Evolutionary conservation across 768 basidiomycete species (phyloP), one percentile per base, ranked within the genome.

Genomic region (Clathrus columnatus): DNA sequence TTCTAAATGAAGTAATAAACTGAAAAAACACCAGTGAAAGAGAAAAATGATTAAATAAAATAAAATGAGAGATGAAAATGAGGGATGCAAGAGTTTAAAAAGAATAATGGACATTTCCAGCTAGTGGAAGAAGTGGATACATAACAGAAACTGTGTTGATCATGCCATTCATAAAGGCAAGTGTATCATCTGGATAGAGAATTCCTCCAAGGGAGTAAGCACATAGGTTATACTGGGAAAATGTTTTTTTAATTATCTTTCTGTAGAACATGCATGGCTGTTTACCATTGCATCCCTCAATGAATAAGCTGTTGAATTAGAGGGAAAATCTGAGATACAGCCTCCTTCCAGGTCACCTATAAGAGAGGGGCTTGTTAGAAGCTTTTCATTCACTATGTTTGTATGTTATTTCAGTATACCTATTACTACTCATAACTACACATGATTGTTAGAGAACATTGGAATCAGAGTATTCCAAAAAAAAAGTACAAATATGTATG

Each of bases 271-370:
- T 26, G 48, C n/a, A 6, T 49, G 7, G 7, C n/a, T 21, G 14
- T 30, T 49, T 49, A 26, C 48, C 48, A 56, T 32, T 1, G 26
- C 45, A 7, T 54, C 41, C 8, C 42, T 23, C 18, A 45, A 45
- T 20, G 23, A 42, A 30, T 54, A 54, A 1, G 53, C 53, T 46
- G 53, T 54, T 4, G 17, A 20, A 26, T 47, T 27, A 43, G 11
- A 23, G 18, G 53, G 44, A 6, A 54, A 23, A 2, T 54, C 54
- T 16, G 16, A 18, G 20, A 50, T 50, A 6, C 27, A 28, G 23
- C 47, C 47, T 4, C 23, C 54, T 30, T 56, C 54, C 17, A 56
- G 54, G 21, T 28, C 54, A 20, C 24, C 54, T 56, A 29, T 8
- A 44, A 17, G 27, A 17, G 26, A 20, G 18, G 24, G 5, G 20